Percentiles rank a stretch among this genome's conserved stretches.
Evolutionary conservation across 1,139 yeast species (phyloP).

Genomic region (Nakaseomyces nivariensis): DNA sequence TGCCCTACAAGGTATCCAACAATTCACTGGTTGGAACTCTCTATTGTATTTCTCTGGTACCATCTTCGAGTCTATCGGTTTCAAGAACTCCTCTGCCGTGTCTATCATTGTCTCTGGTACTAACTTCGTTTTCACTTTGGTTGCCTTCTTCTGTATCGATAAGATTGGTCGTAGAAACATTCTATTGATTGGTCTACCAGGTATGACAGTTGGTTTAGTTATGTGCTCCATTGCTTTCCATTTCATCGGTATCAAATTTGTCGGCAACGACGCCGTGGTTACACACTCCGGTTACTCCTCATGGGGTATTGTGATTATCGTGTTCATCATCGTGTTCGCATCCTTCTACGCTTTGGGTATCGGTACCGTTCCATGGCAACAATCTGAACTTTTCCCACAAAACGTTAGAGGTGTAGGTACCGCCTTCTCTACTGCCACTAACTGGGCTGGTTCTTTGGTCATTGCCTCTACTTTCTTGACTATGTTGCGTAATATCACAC

Average conservation of each 20-base stretch:
- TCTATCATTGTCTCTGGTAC: slow-evolving; percentile 89
- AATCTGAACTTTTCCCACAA: slow-evolving; percentile 88
- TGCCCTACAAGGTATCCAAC: slow-evolving; percentile 91
- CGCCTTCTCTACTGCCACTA: slow-evolving; percentile 84
- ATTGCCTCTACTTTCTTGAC: slow-evolving; percentile 88
- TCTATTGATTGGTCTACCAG: slow-evolving; percentile 63
- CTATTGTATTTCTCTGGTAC: slow-evolving; percentile 90
- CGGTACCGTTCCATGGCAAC: slow-evolving; percentile 98
- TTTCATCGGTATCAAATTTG: slow-evolving; percentile 53
- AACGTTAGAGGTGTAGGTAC: slow-evolving; percentile 87
- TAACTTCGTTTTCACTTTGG: slow-evolving; percentile 72
- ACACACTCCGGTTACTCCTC: slow-evolving; percentile 45
- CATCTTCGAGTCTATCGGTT: slow-evolving; percentile 81
- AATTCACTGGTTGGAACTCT: slow-evolving; percentile 91
- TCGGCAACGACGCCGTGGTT: slow-evolving; percentile 36
- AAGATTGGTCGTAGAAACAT: slow-evolving; percentile 77
- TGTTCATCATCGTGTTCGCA: slow-evolving; percentile 77
- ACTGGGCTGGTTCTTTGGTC: slow-evolving; percentile 91
- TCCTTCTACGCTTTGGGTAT: slow-evolving; percentile 89
- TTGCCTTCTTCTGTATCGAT: slow-evolving; percentile 80
- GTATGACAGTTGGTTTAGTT: slow-evolving; percentile 67
- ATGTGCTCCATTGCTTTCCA: slow-evolving; percentile 86
- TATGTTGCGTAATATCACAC: slow-evolving; percentile 86
- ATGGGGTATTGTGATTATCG: slow-evolving; percentile 81
- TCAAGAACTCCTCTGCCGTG: slow-evolving; percentile 80